Conservation (phyloP, 2,329 filamentous ascomycete species). For the Arachnomyces sp. region DNA sequence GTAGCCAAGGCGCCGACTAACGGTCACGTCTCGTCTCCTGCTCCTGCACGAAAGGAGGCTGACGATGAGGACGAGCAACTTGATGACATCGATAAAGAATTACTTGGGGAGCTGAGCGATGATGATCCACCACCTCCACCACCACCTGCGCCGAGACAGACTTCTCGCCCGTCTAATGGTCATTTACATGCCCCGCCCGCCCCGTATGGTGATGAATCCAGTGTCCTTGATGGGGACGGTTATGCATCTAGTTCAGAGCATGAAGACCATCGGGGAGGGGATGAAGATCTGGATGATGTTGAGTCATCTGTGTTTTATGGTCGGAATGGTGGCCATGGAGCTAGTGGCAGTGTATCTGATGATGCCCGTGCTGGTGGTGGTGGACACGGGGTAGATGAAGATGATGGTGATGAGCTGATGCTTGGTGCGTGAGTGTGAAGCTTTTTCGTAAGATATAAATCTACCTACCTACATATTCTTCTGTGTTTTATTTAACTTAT, state of each 20-base stretch:
- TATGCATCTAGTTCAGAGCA: constrained; percentile 9
- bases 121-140: constrained; percentile 23
- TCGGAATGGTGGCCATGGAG: constrained; percentile 26
- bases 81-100: constrained; percentile 32
- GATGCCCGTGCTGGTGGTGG: constrained; percentile 12
- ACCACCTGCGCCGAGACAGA: constrained; percentile 13
- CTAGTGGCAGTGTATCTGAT: constrained; percentile 26
- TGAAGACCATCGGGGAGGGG: constrained; percentile 22
- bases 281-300: constrained; percentile 20
- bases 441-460: not conserved
- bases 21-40: constrained; percentile 18
- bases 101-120: constrained; percentile 28
- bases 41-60: constrained; percentile 17
- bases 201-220: constrained; percentile 9
- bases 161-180: constrained; percentile 13
- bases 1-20: constrained; percentile 1
- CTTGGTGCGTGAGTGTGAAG: constrained; percentile 4
- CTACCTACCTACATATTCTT: not conserved
- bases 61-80: constrained; percentile 27
- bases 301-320: constrained; percentile 27
- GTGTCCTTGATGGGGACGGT: constrained; percentile 20
- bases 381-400: constrained; percentile 16
- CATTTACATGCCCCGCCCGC: not conserved
- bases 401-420: constrained; percentile 5
- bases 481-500: not conserved